Conservation (phyloP, 257 asterid species). For the Striga asiatica region DNA sequence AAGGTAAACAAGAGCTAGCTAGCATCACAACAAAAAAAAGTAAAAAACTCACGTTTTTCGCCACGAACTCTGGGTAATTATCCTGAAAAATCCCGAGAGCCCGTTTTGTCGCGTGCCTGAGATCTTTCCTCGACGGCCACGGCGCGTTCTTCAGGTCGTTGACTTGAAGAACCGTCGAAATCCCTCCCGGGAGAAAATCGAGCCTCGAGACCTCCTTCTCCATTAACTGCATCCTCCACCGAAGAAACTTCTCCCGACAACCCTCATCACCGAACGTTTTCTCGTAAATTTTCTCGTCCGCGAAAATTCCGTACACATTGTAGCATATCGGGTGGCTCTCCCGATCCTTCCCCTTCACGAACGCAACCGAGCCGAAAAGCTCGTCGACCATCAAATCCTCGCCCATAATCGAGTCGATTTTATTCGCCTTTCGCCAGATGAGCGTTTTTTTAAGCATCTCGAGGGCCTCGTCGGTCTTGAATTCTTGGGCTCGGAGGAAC, state of each 20-base stretch:
- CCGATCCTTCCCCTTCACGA: slow-evolving; percentile 34
- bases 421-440: slow-evolving; percentile 38
- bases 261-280: slow-evolving; percentile 38
- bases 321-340: slow-evolving; percentile 57
- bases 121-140: slow-evolving; percentile 40
- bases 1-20: no score
- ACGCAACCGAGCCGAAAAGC: slow-evolving; percentile 25
- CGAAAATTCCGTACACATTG: slow-evolving; percentile 48
- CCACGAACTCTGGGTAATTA: slow-evolving; percentile 59
- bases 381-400: slow-evolving; percentile 35
- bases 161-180: slow-evolving; percentile 37
- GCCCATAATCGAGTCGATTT: slow-evolving; percentile 27
- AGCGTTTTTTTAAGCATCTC: slow-evolving; percentile 44
- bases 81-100: slow-evolving; percentile 46
- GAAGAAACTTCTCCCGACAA: slow-evolving; percentile 35
- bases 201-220: slow-evolving; percentile 48
- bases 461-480: slow-evolving; percentile 34
- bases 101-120: slow-evolving; percentile 31
- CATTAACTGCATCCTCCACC: slow-evolving; percentile 60
- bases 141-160: slow-evolving; percentile 54
- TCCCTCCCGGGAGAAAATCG: slow-evolving; percentile 39
- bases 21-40: background rate
- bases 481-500: slow-evolving; percentile 45
- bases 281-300: slow-evolving; percentile 27
- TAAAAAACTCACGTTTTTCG: slow-evolving; percentile 34